Base-by-base conservation (phyloP, 2,329 filamentous ascomycete genomes). In the Colletotrichum nymphaeae region DNA sequence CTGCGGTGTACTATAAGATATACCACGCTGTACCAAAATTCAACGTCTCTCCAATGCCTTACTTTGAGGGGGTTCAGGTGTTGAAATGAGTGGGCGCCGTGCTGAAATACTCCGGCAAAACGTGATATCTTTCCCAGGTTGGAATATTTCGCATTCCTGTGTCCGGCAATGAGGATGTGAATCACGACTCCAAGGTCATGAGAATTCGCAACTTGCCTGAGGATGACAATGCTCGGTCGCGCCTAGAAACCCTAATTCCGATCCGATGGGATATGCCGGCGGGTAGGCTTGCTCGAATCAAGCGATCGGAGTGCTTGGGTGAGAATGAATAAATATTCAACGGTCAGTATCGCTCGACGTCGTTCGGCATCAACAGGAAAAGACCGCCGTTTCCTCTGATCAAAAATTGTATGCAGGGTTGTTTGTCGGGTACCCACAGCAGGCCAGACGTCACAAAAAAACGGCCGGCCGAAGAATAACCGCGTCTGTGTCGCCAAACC, bases 391-490 rank as follows among this genome's bases (percentile, higher is more conserved):
- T 42, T 37, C 63, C 24, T 32, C 19, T 42, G 42, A 49, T 67
- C 64, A 73, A 73, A 73, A 73, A 73, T 73, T 70, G 52, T 70
- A 70, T 73, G 67, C 60, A 70, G 26, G 32, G 42, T 22, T 49
- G 42, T 49, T 49, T 49, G 42, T 49, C 42, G 42, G 42, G 60
- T 53, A 63, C 52, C 60, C 60, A n/a, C 60, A 49, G 49, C 42
- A 32, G 22, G 9, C 59, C 30, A 72, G 59, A 72, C 59, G 69
- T 72, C 69, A 72, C 69, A 64, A 55, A 46, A 24, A n/a, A 46
- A 49, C 14, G 8, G 46, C n/a, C 30, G 16, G 53, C 70, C 66
- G 70, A 64, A n/a, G 70, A 53, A 52, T 64, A 69, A 59, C 70
- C 70, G 70, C 4, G 9, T 32, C 6, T 32, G 28, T 63, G 30